A percentile compares a stretch with the other conserved stretches of the same genome.
phyloP scores from a whole-genome alignment of 768 basidiomycete genomes.

The Podaxis sp. region DNA sequence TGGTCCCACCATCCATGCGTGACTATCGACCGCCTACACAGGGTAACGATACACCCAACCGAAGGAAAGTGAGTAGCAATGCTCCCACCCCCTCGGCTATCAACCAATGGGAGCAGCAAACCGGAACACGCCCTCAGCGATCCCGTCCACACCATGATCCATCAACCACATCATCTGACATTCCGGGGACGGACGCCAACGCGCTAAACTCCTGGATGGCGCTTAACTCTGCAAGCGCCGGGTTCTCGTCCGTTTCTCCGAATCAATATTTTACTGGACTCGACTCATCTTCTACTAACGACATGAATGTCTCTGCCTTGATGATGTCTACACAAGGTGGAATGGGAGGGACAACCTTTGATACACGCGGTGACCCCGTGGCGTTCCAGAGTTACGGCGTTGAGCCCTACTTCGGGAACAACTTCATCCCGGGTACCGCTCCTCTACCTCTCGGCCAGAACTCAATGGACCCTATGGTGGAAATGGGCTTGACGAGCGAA shows the following conservation, averaged over 20 bases:
- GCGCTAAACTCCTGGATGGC: conserved; percentile 10
- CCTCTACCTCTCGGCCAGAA: conserved; percentile 20
- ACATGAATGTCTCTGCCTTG: neutral
- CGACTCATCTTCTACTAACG: neutral
- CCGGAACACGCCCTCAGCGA: neutral
- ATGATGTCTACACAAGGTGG: neutral
- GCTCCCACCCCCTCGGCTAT: conserved; percentile 6
- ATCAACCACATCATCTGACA: neutral
- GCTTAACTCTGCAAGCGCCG: conserved; percentile 10
- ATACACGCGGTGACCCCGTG: neutral
- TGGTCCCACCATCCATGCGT: conserved; percentile 11
- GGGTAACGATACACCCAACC: neutral
- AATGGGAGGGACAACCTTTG: neutral
- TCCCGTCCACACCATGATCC: neutral
- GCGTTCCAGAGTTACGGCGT: neutral
- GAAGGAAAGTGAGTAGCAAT: neutral
- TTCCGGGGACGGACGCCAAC: conserved; percentile 1
- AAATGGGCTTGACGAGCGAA: conserved; percentile 44
- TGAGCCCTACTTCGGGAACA: conserved; percentile 1
- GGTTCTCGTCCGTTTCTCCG: neutral
- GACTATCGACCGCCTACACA: conserved; percentile 13
- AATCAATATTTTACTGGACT: conserved; percentile 4
- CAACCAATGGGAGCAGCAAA: conserved; percentile 8
- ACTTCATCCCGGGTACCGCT: conserved; percentile 1
- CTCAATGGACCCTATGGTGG: conserved; percentile 31